Conservation (phyloP, 345 rosid species). For the Cardamine chenopodiifolia region DNA sequence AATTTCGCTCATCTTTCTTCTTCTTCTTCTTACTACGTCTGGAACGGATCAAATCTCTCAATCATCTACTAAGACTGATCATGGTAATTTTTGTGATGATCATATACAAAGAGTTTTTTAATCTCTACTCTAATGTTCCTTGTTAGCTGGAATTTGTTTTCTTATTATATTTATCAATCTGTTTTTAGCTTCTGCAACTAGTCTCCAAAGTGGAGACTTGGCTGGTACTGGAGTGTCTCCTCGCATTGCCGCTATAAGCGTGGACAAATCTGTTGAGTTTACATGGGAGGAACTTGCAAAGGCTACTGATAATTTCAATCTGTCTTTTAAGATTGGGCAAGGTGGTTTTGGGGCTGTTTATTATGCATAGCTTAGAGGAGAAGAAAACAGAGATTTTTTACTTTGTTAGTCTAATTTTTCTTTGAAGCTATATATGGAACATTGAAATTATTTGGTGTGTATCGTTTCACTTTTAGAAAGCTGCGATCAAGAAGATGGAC, state of each 20-base stretch:
- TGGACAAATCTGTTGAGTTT: slow-evolving; percentile 87
- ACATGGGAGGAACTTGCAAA: slow-evolving; percentile 86
- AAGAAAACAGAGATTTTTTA: slow-evolving; percentile 53
- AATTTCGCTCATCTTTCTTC: too few relatives aligned
- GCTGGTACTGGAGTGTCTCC: slow-evolving; percentile 46
- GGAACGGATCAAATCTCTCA: slow-evolving; percentile 45
- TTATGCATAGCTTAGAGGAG: slow-evolving; percentile 92
- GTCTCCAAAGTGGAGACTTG: slow-evolving; percentile 38
- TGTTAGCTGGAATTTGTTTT: background rate
- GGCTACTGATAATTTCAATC: slow-evolving; percentile 82
- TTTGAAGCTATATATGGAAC: background rate
- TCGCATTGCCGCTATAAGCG: slow-evolving; percentile 64
- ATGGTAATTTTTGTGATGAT: slow-evolving; percentile 42
- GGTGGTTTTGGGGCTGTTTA: slow-evolving; percentile 95
- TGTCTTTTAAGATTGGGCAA: slow-evolving; percentile 85
- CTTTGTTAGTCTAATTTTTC: background rate
- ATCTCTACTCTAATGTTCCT: background rate
- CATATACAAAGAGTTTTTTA: background rate
- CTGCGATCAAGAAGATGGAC: slow-evolving; percentile 98
- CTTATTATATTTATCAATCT: slow-evolving; percentile 12
- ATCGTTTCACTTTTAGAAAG: slow-evolving; percentile 55
- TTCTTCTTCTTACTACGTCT: slow-evolving; percentile 64
- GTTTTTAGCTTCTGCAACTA: slow-evolving; percentile 39
- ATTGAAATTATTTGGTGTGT: slow-evolving; percentile 7
- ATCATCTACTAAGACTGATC: slow-evolving; percentile 45